Evolutionary conservation across 306 rosid species (phyloP).

Genomic region (Prinsepia uniflora): DNA sequence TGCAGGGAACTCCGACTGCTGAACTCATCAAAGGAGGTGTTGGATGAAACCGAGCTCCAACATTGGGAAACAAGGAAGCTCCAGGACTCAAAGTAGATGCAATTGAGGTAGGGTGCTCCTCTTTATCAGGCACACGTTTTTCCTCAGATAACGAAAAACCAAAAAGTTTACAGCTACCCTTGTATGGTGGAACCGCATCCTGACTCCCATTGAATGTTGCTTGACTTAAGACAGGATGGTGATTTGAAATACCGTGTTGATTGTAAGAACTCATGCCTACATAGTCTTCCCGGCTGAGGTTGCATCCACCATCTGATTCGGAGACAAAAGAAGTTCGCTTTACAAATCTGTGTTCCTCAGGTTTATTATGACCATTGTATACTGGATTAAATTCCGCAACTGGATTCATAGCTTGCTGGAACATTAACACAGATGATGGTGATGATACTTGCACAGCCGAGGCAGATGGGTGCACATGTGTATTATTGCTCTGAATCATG

Average conservation of each 20-base stretch:
- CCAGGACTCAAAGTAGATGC: conserved; percentile 46
- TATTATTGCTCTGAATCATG: conserved; percentile 37
- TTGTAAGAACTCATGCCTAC: conserved; percentile 28
- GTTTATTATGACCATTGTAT: conserved; percentile 19
- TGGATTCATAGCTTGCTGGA: conserved; percentile 70
- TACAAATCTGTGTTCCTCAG: conserved; percentile 26
- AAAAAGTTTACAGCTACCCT: conserved; percentile 80
- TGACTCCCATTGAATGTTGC: conserved; percentile 39
- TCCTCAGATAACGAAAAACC: conserved; percentile 84
- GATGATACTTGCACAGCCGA: conserved; percentile 70
- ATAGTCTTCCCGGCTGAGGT: conserved; percentile 22
- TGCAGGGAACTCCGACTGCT: conserved; percentile 49
- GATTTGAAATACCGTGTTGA: conserved; percentile 30
- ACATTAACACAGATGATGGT: conserved; percentile 93
- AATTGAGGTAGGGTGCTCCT: conserved; percentile 35
- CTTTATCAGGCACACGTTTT: conserved; percentile 38
- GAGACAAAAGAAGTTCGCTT: conserved; percentile 24
- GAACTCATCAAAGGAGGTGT: conserved; percentile 46
- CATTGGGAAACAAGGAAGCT: conserved; percentile 44
- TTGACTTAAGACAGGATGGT: conserved; percentile 29
- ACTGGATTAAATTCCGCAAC: conserved; percentile 35
- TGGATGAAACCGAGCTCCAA: conserved; percentile 50
- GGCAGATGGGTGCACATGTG: conserved; percentile 43
- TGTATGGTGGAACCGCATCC: conserved; percentile 55
- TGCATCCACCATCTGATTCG: conserved; percentile 40